These are phyloP conservation scores for Jatropha curcas DNA, from an alignment of 345 rosid genomes.

Conservation along the genomic window DNA sequence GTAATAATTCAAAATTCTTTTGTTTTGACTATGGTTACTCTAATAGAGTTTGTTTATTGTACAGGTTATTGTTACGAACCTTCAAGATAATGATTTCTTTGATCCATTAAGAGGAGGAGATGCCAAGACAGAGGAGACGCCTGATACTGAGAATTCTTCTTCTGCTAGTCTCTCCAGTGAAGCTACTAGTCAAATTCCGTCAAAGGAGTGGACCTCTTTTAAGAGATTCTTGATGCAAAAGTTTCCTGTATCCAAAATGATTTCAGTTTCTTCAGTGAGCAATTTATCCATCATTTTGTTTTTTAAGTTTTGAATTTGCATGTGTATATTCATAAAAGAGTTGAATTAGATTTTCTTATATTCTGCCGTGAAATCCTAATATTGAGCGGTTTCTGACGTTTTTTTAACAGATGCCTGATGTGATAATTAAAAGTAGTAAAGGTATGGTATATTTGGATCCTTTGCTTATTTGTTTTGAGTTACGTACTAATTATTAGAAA, in stretches of 20 bases:
- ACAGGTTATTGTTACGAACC: slow-evolving; percentile 37
- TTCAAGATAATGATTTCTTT: slow-evolving; percentile 47
- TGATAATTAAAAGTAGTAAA: slow-evolving; percentile 58
- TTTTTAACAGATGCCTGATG: slow-evolving; percentile 59
- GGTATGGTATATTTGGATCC: slow-evolving; percentile 38
- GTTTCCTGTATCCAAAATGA: slow-evolving; percentile 76
- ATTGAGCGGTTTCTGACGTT: neutral
- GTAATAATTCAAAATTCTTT: neutral
- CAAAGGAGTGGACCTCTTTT: slow-evolving; percentile 73
- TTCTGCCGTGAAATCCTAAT: slow-evolving; percentile 11
- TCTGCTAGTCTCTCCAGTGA: slow-evolving; percentile 17
- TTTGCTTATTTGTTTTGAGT: neutral
- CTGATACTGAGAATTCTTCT: slow-evolving; percentile 33
- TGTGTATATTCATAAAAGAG: neutral
- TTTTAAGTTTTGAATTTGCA: neutral
- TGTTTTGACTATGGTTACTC: neutral
- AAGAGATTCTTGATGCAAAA: slow-evolving; percentile 82
- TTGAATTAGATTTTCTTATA: neutral
- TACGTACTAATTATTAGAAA: neutral
- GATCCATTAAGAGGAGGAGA: slow-evolving; percentile 65
- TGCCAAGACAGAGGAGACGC: slow-evolving; percentile 25
- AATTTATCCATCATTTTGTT: neutral
- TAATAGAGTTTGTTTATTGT: neutral
- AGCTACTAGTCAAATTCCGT: slow-evolving; percentile 33
- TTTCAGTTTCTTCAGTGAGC: slow-evolving; percentile 67